Conservation (phyloP, 1,284 basidiomycete species). For the Malassezia arunalokei region DNA sequence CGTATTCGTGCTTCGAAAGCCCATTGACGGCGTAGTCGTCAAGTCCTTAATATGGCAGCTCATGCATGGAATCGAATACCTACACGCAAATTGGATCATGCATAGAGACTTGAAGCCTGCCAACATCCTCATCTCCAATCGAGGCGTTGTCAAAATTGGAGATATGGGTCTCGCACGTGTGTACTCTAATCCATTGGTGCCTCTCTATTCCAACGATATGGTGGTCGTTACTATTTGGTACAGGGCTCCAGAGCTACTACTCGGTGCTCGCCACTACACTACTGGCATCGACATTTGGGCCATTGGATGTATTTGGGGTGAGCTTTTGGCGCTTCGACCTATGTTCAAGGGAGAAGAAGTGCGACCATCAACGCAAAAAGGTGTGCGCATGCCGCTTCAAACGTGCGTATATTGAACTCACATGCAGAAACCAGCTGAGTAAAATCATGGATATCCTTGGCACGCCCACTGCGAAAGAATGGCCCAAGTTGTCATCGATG, state of each 20-base stretch:
- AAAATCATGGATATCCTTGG: slow-evolving; percentile 93
- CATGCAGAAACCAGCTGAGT: slow-evolving; percentile 66
- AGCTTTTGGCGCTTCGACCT: slow-evolving; percentile 77
- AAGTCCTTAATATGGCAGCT: slow-evolving; percentile 91
- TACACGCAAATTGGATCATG: slow-evolving; percentile 86
- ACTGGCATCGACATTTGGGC: slow-evolving; percentile 98
- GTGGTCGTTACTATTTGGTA: slow-evolving; percentile 99
- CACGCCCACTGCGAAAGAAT: slow-evolving; percentile 68
- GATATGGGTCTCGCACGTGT: slow-evolving; percentile 87
- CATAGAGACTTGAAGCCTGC: slow-evolving; percentile 97
- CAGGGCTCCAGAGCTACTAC: slow-evolving; percentile 80
- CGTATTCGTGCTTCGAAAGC: slow-evolving; percentile 67
- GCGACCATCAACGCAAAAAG: slow-evolving; percentile 58
- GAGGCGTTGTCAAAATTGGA: slow-evolving; percentile 89
- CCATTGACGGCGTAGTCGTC: slow-evolving; percentile 65
- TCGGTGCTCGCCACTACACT: slow-evolving; percentile 92
- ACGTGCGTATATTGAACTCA: slow-evolving; percentile 21
- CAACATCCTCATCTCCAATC: slow-evolving; percentile 84
- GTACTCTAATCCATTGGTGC: slow-evolving; percentile 70
- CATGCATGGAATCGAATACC: slow-evolving; percentile 84
- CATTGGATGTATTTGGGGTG: slow-evolving; percentile 90
- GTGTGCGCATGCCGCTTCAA: slow-evolving; percentile 39
- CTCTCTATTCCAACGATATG: slow-evolving; percentile 69
- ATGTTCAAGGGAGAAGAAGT: slow-evolving; percentile 99
- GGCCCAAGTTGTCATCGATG: slow-evolving; percentile 77